These are phyloP conservation scores for Phytophthora brassicae DNA, from an alignment of 352 stramenopile genomes.

Conservation along the genomic window DNA sequence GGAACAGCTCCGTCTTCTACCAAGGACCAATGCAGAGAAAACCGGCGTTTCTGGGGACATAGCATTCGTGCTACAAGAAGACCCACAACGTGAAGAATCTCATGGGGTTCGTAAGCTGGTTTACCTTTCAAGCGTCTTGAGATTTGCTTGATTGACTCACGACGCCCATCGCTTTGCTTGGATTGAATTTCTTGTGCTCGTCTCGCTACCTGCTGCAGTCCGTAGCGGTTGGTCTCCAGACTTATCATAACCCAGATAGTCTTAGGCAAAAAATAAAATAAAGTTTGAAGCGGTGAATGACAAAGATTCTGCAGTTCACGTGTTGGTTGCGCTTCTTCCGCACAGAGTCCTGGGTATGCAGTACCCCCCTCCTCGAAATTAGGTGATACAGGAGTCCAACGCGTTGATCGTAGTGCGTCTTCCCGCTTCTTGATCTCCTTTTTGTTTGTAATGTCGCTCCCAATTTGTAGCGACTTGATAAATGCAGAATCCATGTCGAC, in stretches of 20 bases:
- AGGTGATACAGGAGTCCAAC: not conserved
- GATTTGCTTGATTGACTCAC: not conserved
- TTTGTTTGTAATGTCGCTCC: not conserved
- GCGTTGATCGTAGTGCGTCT: not conserved
- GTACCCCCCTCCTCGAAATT: not conserved
- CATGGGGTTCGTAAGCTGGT: not conserved
- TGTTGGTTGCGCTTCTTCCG: not conserved
- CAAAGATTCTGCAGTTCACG: not conserved
- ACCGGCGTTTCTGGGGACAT: constrained; percentile 11
- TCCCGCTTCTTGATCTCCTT: not conserved
- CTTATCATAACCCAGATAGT: not conserved
- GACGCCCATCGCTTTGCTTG: not conserved
- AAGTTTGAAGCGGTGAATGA: not conserved
- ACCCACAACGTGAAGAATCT: constrained; percentile 22
- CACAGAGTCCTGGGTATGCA: not conserved
- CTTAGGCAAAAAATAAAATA: not conserved
- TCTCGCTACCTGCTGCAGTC: not conserved
- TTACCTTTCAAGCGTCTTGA: not conserved
- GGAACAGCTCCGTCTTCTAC: constrained; percentile 5
- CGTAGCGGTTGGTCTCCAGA: not conserved
- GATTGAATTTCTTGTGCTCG: not conserved
- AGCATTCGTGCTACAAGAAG: constrained; percentile 26
- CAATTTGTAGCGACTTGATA: not conserved
- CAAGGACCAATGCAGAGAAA: constrained; percentile 24
- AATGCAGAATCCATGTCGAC: not conserved